Base-by-base conservation (phyloP, 352 stramenopile genomes). In the Nothophytophthora sp. region DNA sequence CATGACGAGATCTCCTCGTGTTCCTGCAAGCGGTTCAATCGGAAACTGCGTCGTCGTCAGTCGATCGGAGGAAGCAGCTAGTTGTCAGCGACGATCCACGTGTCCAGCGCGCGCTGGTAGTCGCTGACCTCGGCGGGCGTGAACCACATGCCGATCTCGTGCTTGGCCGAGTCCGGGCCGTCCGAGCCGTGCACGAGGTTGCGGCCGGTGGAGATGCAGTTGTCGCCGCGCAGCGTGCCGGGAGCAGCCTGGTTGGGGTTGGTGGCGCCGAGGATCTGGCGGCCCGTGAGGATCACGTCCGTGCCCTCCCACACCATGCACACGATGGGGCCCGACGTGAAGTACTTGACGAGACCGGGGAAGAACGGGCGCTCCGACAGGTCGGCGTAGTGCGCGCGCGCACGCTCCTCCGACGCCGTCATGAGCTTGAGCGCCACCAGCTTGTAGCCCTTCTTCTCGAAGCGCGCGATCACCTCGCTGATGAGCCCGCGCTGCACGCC, bases 401-500 rank as follows among this genome's bases (percentile, higher is more conserved):
- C 90, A 54, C 95, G 95, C 75, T 94, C 73, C 58, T 96, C 73
- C 4, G 89, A 88, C 5, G 94, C 88, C 50, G 90, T 97, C 53
- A 98, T 90, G 73, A 98, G 86, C 81, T 98, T 98, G 36, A 98
- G 67, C 15, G 79, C 92, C 34, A 96, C 88, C 55, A 96, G 83
- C 74, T 98, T 98, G 88, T 98, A 98, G 54, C 95, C 95, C 73
- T 97, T 96, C 71, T 97, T 97, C 72, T 98, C 92, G 62, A 98
- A 98, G 56, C 95, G 84, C 48, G 55, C 85, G 70, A 98, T 98
- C 37, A 98, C 96, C 59, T 98, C 90, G 53, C 86, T 91, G 63
- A 98, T 81, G 25, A 98, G 76, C 27, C 87, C 91, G 45, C 95
- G 84, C 76, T 98, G 86, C 40, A 98, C 95, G 45, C 89, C 95